Evolutionary conservation across 192 early-diverging fungal species (phyloP).

Genomic region (Coemansia furcata): DNA sequence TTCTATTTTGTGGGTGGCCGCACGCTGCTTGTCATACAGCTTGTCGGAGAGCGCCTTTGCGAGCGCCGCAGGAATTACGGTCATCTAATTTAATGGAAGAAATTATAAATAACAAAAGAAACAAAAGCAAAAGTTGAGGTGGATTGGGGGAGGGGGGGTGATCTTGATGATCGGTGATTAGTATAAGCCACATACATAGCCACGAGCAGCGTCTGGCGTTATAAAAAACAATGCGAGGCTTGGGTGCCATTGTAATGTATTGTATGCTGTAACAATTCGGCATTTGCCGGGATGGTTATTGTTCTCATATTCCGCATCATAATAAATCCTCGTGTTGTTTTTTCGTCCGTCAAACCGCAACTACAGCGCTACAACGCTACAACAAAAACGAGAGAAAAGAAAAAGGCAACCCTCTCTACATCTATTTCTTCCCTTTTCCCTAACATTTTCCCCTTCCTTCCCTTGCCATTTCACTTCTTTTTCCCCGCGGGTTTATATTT

Average conservation of each 20-base stretch:
- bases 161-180: no score
- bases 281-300: no score
- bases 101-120: neutral
- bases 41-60: slow-evolving; percentile 81
- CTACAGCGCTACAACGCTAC: neutral
- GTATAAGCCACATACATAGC: no score
- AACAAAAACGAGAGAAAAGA: neutral
- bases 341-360: no score
- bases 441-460: neutral
- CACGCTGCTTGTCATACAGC: slow-evolving; percentile 92
- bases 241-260: no score
- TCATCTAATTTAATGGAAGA: neutral
- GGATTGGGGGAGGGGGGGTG: no score
- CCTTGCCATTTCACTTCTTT: neutral
- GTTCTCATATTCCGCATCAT: neutral
- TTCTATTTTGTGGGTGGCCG: slow-evolving; percentile 89
- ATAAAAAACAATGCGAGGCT: neutral
- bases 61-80: slow-evolving; percentile 49
- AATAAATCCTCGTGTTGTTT: neutral
- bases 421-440: neutral
- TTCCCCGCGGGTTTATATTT: neutral
- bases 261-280: no score
- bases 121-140: neutral
- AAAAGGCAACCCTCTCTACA: neutral
- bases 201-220: no score